Base-by-base conservation (phyloP, 495 filamentous ascomycete genomes). In the Tuber indicum region DNA sequence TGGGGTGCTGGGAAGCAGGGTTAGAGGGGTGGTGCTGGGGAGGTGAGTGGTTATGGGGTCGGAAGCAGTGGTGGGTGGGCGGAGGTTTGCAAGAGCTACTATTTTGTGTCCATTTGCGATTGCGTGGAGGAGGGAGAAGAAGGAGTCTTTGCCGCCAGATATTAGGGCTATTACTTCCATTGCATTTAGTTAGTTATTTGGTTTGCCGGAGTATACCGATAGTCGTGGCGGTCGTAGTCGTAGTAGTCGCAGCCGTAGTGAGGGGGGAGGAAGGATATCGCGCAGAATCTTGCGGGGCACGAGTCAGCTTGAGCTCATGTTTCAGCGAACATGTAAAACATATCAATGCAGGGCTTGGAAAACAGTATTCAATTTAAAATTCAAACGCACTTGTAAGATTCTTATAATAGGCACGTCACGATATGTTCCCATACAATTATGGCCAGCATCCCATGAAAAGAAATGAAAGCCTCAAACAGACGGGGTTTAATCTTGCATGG, bases 81-180 rank as follows among this genome's bases (percentile, higher is more conserved):
- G 88, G 12, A 99, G 87, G 84, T 98, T 99, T 47, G 92, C 96
- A 21, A 98, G 86, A 8, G 96, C 96, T 75, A 97, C 88, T 75
- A 98, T 88, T 49, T 88, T 87, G 84, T 98, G 94, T 14, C 94
- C 94, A 84, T 97, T 93, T 70, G 88, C 89, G 74, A 92, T 86
- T 84, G 93, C 96, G 86, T 99, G 96, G 71, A 97, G 89, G 78
- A 97, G 88, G 1, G 94, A 94, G 86, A 92, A 97, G 84, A 99
- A 91, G 62, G 94, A 97, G 86, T 99, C 96, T 85, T 99, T 99
- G 66, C 96, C 96, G 76, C 96, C 96, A 23, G 96, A 99, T 77
- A 99, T 91, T 45, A 99, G 88, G 62, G 92, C 94, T 78, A 99
- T 93, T 73, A 97, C 96, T 75, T 94, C 79, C 81, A 82, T 82